A percentile compares a stretch with the other conserved stretches of the same genome.
Conservation (phyloP, 352 stramenopile genomes). For the Phytophthora ohioensis region DNA sequence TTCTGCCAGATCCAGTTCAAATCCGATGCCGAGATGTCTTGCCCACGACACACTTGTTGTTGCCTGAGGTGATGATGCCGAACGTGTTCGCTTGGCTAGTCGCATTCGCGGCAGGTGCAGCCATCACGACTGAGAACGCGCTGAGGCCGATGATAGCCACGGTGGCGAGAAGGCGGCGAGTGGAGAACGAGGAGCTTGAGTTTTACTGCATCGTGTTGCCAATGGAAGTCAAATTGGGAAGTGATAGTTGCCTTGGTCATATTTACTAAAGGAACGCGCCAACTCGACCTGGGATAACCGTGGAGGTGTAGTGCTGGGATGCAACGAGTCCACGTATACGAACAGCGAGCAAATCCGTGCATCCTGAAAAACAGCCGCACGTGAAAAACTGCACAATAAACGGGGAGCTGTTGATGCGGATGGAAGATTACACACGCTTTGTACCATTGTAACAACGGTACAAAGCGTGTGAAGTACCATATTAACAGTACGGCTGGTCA, state of each 20-base stretch:
- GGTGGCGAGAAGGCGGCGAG: not conserved
- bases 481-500: no score
- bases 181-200: conserved; percentile 5
- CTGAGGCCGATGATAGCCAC: conserved; percentile 5
- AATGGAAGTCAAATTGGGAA: conserved; percentile 18
- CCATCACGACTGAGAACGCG: conserved; percentile 5
- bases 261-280: no score
- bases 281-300: not conserved
- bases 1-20: not conserved
- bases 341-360: not conserved
- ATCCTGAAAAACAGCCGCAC: not conserved
- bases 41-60: conserved; percentile 27
- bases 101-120: not conserved
- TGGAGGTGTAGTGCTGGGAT: not conserved
- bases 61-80: conserved; percentile 28
- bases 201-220: conserved; percentile 15
- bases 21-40: not conserved
- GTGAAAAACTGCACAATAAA: no score
- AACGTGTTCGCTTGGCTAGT: conserved; percentile 12
- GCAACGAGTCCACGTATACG: not conserved
- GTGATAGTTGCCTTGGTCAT: not conserved
- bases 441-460: no score
- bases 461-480: no score
- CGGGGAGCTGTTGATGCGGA: not conserved
- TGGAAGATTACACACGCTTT: not conserved